Conservation (phyloP, 2,329 filamentous ascomycete species). For the Tolypocladium capitatum region DNA sequence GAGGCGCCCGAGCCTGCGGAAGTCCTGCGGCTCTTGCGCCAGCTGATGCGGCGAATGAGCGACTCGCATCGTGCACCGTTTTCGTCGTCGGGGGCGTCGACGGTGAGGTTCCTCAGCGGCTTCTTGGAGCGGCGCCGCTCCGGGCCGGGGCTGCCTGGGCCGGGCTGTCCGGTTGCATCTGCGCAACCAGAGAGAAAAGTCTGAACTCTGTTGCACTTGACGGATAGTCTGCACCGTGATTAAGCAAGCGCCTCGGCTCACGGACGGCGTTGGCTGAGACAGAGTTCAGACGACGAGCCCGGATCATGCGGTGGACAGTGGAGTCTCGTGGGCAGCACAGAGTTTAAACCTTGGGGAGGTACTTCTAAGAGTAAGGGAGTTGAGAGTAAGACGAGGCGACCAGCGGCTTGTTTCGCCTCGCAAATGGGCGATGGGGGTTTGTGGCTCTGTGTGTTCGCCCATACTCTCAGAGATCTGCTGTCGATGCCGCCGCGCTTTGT, state of each 20-base stretch:
- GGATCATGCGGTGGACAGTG: too few relatives aligned
- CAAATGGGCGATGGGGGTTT: too few relatives aligned
- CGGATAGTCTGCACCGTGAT: neutral
- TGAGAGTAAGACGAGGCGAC: too few relatives aligned
- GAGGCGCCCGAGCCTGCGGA: constrained; percentile 19
- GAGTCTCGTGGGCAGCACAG: too few relatives aligned
- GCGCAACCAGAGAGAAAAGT: neutral
- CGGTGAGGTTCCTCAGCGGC: constrained; percentile 20
- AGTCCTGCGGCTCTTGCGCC: constrained; percentile 21
- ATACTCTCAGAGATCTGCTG: too few relatives aligned
- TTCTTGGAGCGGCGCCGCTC: constrained; percentile 21
- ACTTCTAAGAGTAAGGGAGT: too few relatives aligned
- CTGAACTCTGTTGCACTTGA: neutral
- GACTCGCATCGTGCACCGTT: constrained; percentile 15
- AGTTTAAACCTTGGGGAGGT: too few relatives aligned
- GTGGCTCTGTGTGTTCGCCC: too few relatives aligned
- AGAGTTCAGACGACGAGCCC: too few relatives aligned
- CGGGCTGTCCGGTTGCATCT: constrained; percentile 7
- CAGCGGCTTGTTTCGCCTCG: too few relatives aligned
- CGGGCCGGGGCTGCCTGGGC: constrained; percentile 11
- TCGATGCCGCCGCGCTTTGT: too few relatives aligned
- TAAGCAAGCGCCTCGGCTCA: neutral
- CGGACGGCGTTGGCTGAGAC: neutral
- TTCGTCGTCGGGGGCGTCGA: constrained; percentile 16
- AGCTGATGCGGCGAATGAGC: constrained; percentile 22